Evolutionary conservation across 257 asterid genomes (phyloP), one percentile per base, ranked within the genome.

Genomic region (Anisodus tanguticus): DNA sequence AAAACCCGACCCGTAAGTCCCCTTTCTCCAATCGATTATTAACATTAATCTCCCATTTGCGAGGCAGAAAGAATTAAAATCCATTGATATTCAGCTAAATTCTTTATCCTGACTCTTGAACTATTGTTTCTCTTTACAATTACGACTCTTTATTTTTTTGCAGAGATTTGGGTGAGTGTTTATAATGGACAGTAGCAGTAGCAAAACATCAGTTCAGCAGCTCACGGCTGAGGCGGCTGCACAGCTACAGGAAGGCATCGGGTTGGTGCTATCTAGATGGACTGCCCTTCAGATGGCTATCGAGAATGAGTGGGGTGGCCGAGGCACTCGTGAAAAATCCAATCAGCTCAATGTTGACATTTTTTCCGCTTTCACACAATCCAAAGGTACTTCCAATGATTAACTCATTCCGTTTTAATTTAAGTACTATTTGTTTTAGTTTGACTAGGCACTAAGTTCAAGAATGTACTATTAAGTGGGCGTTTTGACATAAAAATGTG

Each of bases 301-400:
- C 53, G 92, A 89, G 82, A 91, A 92, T 82, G 90, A 91, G 85
- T 93, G 95, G 95, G 97, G 98, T 4, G 97, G 98, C 76, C 94
- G 87, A 6, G 91, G 90, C 69, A 85, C 98, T 67, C 78, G 55
- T 43, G 87, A 88, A 82, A 93, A 87, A 79, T 81, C 96, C 26
- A 88, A 85, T 72, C 89, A 92, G 70, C 91, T 95, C 49, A 85
- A 81, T 67, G 8, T 51, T 9, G 82, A 71, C 2, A 85, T 92
- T 17, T 91, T 90, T 79, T 79, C 88, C 39, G 88, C 86, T 43
- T 85, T 95, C 39, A 79, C 94, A 31, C 90, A 86, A 80, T 92
- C 97, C 57, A 91, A 85, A 88, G 95, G 98, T 92, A 90, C 8
- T 45, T 53, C 5, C 7, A 13, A 0, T 26, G 60, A n/a, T 35